phyloP scores from a whole-genome alignment of 176 grass and related monocot species.

The Secale cereale region DNA sequence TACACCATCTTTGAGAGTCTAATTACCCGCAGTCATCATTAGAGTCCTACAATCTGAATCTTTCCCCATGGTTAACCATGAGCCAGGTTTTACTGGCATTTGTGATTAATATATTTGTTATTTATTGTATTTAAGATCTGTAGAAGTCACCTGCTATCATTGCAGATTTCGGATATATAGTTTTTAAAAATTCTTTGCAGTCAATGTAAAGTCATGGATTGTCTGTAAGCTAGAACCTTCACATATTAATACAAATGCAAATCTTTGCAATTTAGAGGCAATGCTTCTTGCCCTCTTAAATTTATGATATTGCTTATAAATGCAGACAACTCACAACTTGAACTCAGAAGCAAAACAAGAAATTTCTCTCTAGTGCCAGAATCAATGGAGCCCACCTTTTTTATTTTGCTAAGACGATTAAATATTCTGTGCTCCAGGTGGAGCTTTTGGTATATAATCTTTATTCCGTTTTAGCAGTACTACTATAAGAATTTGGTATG shows the following conservation, averaged over 20 bases:
- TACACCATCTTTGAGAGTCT: conserved; percentile 88
- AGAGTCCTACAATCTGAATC: conserved; percentile 3
- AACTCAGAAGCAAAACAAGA: background rate
- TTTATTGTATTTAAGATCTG: conserved; percentile 17
- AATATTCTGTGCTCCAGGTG: conserved; percentile 16
- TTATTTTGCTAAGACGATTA: background rate
- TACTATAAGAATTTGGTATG: conserved; percentile 18
- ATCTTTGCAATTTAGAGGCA: background rate
- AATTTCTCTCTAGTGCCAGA: background rate
- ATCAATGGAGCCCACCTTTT: background rate
- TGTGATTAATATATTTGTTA: conserved; percentile 3
- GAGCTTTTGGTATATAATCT: conserved; percentile 14
- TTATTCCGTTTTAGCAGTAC: background rate
- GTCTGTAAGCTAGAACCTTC: conserved; percentile 21
- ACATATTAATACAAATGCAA: conserved; percentile 9
- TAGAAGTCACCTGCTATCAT: conserved; percentile 3
- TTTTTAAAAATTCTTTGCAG: background rate
- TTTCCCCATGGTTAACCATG: background rate
- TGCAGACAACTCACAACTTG: background rate
- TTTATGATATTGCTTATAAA: background rate
- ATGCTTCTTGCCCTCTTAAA: background rate
- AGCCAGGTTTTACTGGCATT: conserved; percentile 24
- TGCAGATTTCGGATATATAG: conserved; percentile 25
- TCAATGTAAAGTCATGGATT: conserved; percentile 18
- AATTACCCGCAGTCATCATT: conserved; percentile 74